Base-by-base conservation (phyloP, 257 asterid species). In the Jacaranda copaia region DNA sequence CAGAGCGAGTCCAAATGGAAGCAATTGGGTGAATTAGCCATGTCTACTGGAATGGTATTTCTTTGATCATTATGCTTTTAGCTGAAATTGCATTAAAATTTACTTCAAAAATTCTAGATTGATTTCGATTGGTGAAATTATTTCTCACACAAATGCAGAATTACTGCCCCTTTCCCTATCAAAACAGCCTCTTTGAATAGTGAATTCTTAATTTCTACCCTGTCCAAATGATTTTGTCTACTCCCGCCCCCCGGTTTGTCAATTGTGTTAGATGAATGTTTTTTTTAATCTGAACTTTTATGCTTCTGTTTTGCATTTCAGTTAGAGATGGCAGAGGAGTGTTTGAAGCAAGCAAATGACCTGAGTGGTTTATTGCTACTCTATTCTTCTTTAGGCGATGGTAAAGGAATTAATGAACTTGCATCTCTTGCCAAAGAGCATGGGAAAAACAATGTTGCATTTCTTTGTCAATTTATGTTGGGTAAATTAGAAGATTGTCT, bases 11-110 rank as follows among this genome's bases (percentile, higher is more conserved):
- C 91, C 59, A 94, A 94, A 78, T 94, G 99, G 99, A 94, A 90
- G 88, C 99, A 94, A 79, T 83, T 94, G 97, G 99, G 99, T 64
- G 99, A 89, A 82, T 88, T 94, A 75, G 99, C 99, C 48, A 85
- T 94, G 95, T 94, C 99, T 83, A 70, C 90, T 52, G 99, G 99
- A 81, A 89, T 81, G 98, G 99, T 94, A 89, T 75, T 59, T 35
- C 79, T 80, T 67, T 56, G 56, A 59, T 80, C 68, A 56, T 72
- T 67, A 43, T 68, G 68, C 36, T 19, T 56, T 58, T 61, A 62
- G 68, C 59, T 75, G 70, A 68, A 77, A 67, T 49, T 79, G 71
- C 20, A 63, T 57, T 42, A 56, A 46, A n/a, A 36, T 51, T 32
- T 81, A 51, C 65, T 60, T 65, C 1, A 65, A 55, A 46, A 45